Evolutionary conservation across 176 grass and related monocot species (phyloP).

Genomic region (Bothriochloa decipiens): DNA sequence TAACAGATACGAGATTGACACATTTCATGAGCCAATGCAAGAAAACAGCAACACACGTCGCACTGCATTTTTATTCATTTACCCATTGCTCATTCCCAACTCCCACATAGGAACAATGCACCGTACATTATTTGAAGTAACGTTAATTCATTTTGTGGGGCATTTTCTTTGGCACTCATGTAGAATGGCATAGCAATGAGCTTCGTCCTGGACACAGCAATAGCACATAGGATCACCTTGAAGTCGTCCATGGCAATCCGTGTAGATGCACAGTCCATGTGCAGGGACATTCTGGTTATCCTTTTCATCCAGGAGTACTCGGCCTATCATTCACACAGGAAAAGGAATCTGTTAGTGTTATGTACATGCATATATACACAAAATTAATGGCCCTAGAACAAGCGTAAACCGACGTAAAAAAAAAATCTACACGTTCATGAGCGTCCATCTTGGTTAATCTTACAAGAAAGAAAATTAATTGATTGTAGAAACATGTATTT

Average conservation of each 20-base stretch:
- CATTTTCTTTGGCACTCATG: too few relatives aligned
- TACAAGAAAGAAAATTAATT: neutral
- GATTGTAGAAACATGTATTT: neutral
- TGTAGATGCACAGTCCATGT: neutral
- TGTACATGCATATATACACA: neutral
- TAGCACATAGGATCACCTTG: neutral
- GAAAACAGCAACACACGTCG: neutral
- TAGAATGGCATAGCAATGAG: too few relatives aligned
- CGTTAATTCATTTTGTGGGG: too few relatives aligned
- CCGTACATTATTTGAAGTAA: neutral
- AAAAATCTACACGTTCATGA: neutral
- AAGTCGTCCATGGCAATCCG: neutral
- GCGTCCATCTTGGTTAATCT: neutral
- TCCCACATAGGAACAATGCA: neutral
- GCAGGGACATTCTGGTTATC: neutral
- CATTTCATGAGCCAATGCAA: neutral
- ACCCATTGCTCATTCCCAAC: neutral
- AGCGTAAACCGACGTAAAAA: neutral
- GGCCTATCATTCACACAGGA: neutral
- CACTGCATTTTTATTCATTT: neutral
- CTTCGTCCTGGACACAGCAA: neutral
- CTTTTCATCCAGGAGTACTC: neutral
- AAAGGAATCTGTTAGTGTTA: neutral
- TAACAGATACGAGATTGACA: neutral
- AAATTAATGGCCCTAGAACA: neutral